These are phyloP conservation scores for Ploettnerulaceae sp. DNA, from an alignment of 2,329 filamentous ascomycete genomes.

Conservation along the genomic window DNA sequence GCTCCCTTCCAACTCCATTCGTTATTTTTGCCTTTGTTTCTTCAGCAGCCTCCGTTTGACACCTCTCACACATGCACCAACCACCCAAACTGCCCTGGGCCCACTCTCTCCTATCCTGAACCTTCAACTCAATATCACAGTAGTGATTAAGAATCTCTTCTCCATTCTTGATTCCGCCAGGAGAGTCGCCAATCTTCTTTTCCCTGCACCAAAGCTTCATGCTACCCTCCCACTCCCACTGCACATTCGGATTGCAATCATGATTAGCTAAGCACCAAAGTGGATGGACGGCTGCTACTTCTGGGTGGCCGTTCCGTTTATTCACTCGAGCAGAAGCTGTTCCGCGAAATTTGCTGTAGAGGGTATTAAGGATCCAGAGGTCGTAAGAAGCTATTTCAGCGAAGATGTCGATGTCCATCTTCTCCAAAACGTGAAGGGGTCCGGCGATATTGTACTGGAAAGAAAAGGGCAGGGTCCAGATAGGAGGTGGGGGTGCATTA, in stretches of 20 bases:
- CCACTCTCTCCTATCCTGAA: constrained; percentile 83
- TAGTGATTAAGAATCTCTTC: constrained; percentile 93
- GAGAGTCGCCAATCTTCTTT: constrained; percentile 47
- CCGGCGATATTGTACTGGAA: constrained; percentile 71
- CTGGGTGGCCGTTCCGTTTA: constrained; percentile 72
- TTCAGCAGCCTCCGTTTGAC: constrained; percentile 62
- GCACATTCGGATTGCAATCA: constrained; percentile 90
- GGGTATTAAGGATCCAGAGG: constrained; percentile 81
- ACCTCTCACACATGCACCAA: constrained; percentile 80
- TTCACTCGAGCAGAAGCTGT: constrained; percentile 84
- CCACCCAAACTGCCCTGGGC: constrained; percentile 82
- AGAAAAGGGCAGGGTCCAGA: constrained; percentile 70
- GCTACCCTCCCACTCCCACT: constrained; percentile 84
- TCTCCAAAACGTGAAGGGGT: constrained; percentile 73
- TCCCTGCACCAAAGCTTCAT: constrained; percentile 66
- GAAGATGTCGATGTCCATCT: constrained; percentile 79
- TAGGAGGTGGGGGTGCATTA: constrained; percentile 52
- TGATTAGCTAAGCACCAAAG: constrained; percentile 97
- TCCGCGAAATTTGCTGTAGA: constrained; percentile 89
- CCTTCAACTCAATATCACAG: constrained; percentile 75
- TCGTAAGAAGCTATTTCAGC: constrained; percentile 55
- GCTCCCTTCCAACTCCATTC: background rate
- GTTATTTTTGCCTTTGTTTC: constrained; percentile 13
- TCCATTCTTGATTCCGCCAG: constrained; percentile 65
- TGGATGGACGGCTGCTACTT: constrained; percentile 89